phyloP scores from a whole-genome alignment of 192 early-diverging fungal genomes.

The Backusella parvicylindrica region DNA sequence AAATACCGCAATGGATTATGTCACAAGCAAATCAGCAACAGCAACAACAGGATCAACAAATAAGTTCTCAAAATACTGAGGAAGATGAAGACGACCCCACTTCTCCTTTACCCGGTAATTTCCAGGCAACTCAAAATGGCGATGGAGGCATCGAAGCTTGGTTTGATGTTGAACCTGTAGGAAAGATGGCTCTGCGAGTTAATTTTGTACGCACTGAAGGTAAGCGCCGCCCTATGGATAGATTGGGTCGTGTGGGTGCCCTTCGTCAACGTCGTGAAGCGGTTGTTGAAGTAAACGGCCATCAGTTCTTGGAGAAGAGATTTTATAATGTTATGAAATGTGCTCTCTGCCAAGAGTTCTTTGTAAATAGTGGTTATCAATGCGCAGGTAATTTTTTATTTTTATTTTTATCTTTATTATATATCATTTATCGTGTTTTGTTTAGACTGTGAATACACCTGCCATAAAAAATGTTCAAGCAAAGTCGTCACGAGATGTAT shows the following conservation, averaged over 20 bases:
- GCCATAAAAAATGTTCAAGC: constrained; percentile 86
- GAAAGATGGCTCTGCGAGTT: constrained; percentile 79
- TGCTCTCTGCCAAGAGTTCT: constrained; percentile 89
- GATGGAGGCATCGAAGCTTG: constrained; percentile 63
- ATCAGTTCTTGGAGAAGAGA: constrained; percentile 83
- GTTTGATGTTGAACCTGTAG: constrained; percentile 92
- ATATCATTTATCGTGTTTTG: no score
- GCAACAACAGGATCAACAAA: neutral
- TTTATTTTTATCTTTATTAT: neutral
- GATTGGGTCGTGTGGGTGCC: constrained; percentile 69
- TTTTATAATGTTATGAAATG: constrained; percentile 99
- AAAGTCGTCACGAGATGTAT: constrained; percentile 92
- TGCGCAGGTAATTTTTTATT: constrained; percentile 67
- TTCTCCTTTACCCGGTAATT: constrained; percentile 10
- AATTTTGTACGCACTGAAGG: constrained; percentile 58
- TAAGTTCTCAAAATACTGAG: no score
- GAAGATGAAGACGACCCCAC: neutral
- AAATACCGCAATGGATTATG: constrained; percentile 55
- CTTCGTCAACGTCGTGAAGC: constrained; percentile 78
- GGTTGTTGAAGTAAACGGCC: constrained; percentile 83
- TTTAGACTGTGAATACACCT: constrained; percentile 88
- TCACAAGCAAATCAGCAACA: constrained; percentile 33
- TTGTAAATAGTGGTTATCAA: constrained; percentile 83
- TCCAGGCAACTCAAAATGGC: neutral
- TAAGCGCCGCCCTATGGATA: constrained; percentile 50